Base-by-base conservation (phyloP, 257 asterid genomes). In the Linaria vulgaris region DNA sequence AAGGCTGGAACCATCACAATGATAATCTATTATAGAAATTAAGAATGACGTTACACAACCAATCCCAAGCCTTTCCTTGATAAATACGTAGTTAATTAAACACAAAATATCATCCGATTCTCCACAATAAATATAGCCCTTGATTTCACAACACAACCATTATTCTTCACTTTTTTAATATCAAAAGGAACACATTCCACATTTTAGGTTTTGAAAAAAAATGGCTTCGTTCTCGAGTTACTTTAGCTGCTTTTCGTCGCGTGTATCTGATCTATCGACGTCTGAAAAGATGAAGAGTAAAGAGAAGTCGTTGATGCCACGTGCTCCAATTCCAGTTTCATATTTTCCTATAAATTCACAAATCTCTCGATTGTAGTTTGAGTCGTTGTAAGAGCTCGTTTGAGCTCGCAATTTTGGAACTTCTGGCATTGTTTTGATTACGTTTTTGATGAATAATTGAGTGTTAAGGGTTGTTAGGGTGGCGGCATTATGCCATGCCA, bases 171-270 rank as follows among this genome's bases (percentile, higher is more conserved):
- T 12, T 48, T 30, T 25, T 22, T 43, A 2, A 3, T 19, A 41
- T n/a, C 17, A 21, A 22, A 14, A 3, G 21, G 37, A 55, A 55
- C 4, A 23, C 67, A 45, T 24, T 22, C 30, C 24, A 25, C 12
- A 16, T 5, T 11, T 30, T 8, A 34, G 1, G 5, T 34, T 4
- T 1, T 3, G 10, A 34, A 3, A 34, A 1, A 34, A 34, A 34
- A 75, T 78, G 80, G 54, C 46, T 69, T 64, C 56, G 53, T 59
- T 64, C 6, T 60, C 73, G 0, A 51, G 38, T 39, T 45, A 71
- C 23, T 56, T 67, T 0, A 31, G 68, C 6, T 78, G 80, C 47
- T 74, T 71, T 27, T 48, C 75, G 45, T 50, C 77, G 6, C 69
- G 64, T 1, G 63, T 76, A 22, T 57, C 30, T 14, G 74, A 70